phyloP scores from a whole-genome alignment of 352 stramenopile genomes.

The Blastocystis sp. region DNA sequence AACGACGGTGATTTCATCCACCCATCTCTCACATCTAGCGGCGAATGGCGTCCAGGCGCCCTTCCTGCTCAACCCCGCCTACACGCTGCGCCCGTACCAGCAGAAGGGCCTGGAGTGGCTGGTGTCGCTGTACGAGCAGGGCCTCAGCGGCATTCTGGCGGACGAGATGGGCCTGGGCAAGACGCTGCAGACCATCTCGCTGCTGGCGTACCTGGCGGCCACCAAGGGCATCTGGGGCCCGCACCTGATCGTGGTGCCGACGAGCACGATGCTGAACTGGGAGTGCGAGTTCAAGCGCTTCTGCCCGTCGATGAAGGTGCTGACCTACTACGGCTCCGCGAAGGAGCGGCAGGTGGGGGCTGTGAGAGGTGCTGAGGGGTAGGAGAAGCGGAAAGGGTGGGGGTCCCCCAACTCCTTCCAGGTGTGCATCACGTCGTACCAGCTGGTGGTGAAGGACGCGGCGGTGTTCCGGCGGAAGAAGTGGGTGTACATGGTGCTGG shows the following conservation, averaged over 20 bases:
- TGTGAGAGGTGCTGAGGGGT: constrained; percentile 69
- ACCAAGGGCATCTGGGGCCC: constrained; percentile 89
- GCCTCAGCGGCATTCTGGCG: constrained; percentile 96
- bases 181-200: constrained; percentile 97
- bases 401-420: constrained; percentile 92
- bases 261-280: constrained; percentile 96
- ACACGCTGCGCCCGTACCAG: constrained; percentile 81
- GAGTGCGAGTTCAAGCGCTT: constrained; percentile 96
- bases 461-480: background rate
- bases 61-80: constrained; percentile 72
- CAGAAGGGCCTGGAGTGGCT: constrained; percentile 92
- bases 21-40: constrained; percentile 71
- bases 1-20: constrained; percentile 53
- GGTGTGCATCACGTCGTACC: constrained; percentile 96
- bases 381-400: constrained; percentile 85
- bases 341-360: constrained; percentile 85
- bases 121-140: constrained; percentile 88
- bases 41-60: constrained; percentile 70
- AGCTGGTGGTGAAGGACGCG: constrained; percentile 85
- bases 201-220: constrained; percentile 89
- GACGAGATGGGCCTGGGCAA: constrained; percentile 92
- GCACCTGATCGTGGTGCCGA: constrained; percentile 96
- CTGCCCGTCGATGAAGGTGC: constrained; percentile 90
- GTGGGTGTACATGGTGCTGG: constrained; percentile 94
- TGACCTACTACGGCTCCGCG: constrained; percentile 96